Conservation (phyloP, 352 stramenopile species). For the Globisporangium takayamanum region DNA sequence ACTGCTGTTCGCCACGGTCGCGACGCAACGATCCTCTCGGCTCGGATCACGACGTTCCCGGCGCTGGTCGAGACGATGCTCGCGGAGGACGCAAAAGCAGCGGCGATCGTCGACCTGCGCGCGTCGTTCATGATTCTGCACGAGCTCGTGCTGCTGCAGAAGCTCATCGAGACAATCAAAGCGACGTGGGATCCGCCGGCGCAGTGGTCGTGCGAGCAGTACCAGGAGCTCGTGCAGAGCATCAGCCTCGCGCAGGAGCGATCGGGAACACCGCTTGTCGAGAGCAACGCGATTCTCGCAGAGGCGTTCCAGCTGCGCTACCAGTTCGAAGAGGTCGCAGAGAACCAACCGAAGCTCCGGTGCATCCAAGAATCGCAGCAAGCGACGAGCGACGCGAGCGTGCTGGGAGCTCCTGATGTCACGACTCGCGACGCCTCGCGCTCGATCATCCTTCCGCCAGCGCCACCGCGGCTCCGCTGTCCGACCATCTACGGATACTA, state of each 20-base stretch:
- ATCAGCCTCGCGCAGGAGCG: constrained; percentile 53
- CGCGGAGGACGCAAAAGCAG: constrained; percentile 7
- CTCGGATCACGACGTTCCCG: not conserved
- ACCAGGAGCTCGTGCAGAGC: constrained; percentile 52
- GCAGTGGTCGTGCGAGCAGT: constrained; percentile 48
- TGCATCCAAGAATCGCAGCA: constrained; percentile 10
- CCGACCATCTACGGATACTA: constrained; percentile 71
- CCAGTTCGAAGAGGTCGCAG: constrained; percentile 57
- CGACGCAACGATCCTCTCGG: constrained; percentile 23
- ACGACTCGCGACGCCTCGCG: constrained; percentile 3
- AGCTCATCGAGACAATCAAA: constrained; percentile 40
- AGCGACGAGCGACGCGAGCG: not conserved
- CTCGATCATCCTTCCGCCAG: constrained; percentile 9
- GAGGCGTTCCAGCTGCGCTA: constrained; percentile 55
- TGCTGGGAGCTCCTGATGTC: not conserved
- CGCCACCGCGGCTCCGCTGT: constrained; percentile 35
- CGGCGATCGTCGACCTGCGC: constrained; percentile 31
- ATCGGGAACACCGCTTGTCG: constrained; percentile 22
- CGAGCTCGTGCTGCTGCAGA: constrained; percentile 56
- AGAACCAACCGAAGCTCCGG: constrained; percentile 41
- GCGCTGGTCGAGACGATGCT: constrained; percentile 10
- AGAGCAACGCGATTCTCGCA: constrained; percentile 30
- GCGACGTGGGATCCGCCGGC: constrained; percentile 34
- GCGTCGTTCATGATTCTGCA: constrained; percentile 58
- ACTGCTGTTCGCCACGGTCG: constrained; percentile 23